Conservation (phyloP, 2,329 filamentous ascomycete genomes). For the Niveomyces coronatus region DNA sequence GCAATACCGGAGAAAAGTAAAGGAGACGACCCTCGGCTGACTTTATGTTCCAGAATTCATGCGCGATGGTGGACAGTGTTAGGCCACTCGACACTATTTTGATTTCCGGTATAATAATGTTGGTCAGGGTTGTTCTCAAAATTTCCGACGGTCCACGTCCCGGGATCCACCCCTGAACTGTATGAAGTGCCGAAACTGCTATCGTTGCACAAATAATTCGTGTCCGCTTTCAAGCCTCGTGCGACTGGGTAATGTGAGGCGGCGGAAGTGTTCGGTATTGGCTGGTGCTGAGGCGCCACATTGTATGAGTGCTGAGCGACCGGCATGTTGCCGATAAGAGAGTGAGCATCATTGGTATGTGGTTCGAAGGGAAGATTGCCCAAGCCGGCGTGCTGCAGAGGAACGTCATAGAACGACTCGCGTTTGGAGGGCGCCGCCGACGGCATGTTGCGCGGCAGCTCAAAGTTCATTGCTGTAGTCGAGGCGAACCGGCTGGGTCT, state of each 20-base stretch:
- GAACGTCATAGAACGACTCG: slow-evolving; percentile 14
- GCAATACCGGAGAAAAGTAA: too few species aligned
- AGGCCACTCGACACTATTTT: neutral
- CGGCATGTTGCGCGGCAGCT: slow-evolving; percentile 18
- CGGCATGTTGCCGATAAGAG: slow-evolving; percentile 8
- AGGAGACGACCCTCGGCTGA: too few species aligned
- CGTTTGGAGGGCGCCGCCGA: slow-evolving; percentile 12
- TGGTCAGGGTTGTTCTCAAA: slow-evolving; percentile 3
- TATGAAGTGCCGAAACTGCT: neutral
- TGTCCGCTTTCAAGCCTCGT: slow-evolving; percentile 13
- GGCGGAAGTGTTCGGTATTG: slow-evolving; percentile 11
- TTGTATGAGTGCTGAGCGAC: slow-evolving; percentile 13
- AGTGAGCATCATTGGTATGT: slow-evolving; percentile 9
- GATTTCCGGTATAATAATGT: slow-evolving; percentile 3
- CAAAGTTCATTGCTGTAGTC: slow-evolving; percentile 12
- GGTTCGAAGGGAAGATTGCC: slow-evolving; percentile 9
- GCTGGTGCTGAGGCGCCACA: slow-evolving; percentile 11
- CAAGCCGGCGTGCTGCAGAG: slow-evolving; percentile 12
- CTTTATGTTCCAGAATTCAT: too few species aligned
- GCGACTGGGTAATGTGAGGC: slow-evolving; percentile 13
- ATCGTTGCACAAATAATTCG: slow-evolving; percentile 8
- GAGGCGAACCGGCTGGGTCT: slow-evolving; percentile 12
- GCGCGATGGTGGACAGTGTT: too few species aligned
- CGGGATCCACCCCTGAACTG: neutral
- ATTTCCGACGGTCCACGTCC: neutral